Percentiles rank a stretch among this genome's conserved stretches.
Conservation (phyloP, 768 basidiomycete genomes). For the Trametes cinnabarina region DNA sequence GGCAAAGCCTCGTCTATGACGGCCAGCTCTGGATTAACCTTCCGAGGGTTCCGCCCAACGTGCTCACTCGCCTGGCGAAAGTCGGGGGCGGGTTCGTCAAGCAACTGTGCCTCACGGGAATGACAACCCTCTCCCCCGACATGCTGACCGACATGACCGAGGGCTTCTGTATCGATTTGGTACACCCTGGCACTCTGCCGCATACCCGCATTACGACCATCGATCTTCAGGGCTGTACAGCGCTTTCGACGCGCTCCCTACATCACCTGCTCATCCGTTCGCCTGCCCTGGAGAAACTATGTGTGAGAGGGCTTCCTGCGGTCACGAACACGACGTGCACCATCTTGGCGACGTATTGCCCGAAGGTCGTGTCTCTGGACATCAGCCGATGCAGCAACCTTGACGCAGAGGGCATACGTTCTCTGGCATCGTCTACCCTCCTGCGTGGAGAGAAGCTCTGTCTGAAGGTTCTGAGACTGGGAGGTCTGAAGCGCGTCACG, state of each 20-base stretch:
- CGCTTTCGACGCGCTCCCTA: slow-evolving; percentile 63
- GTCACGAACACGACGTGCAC: slow-evolving; percentile 77
- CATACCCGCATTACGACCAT: slow-evolving; percentile 69
- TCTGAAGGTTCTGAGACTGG: slow-evolving; percentile 64
- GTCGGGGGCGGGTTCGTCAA: slow-evolving; percentile 64
- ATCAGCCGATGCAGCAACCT: slow-evolving; percentile 70
- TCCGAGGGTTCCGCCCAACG: slow-evolving; percentile 48
- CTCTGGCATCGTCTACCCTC: slow-evolving; percentile 44
- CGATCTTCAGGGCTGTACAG: slow-evolving; percentile 70
- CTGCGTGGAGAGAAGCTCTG: slow-evolving; percentile 47
- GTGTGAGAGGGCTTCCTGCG: slow-evolving; percentile 62
- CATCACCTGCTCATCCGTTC: slow-evolving; percentile 69
- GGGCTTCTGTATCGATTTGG: slow-evolving; percentile 47
- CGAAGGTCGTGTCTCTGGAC: slow-evolving; percentile 58
- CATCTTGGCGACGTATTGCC: slow-evolving; percentile 58
- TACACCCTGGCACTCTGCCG: slow-evolving; percentile 34
- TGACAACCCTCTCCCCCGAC: slow-evolving; percentile 47
- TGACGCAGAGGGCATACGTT: slow-evolving; percentile 59
- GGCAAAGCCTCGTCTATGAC: slow-evolving; percentile 76
- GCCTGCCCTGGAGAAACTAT: slow-evolving; percentile 54
- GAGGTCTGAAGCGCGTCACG: slow-evolving; percentile 59
- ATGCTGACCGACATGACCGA: slow-evolving; percentile 53
- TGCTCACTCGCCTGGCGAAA: slow-evolving; percentile 53
- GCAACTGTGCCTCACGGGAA: slow-evolving; percentile 61
- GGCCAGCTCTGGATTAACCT: slow-evolving; percentile 81